Conservation (phyloP, 805 yeast genomes). For the Tetrapisispora taiwanensis region DNA sequence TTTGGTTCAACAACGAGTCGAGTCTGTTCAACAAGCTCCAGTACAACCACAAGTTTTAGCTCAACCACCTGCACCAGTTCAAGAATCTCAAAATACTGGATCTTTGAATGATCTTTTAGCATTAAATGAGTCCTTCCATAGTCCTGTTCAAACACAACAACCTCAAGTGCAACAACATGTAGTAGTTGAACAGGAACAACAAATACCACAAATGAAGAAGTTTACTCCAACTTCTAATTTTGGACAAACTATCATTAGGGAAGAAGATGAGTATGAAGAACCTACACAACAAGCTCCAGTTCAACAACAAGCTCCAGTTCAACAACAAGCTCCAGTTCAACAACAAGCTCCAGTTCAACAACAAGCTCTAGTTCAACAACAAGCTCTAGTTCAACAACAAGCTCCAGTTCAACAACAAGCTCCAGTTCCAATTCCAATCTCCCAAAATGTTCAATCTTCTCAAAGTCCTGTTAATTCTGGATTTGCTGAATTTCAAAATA, state of each 20-base stretch:
- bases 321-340: constrained; percentile 9
- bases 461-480: constrained; percentile 13
- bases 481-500: constrained; percentile 6
- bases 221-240: constrained; percentile 80
- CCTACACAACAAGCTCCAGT: constrained; percentile 14
- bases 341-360: constrained; percentile 6
- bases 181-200: background rate
- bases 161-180: constrained; percentile 3
- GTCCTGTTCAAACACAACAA: constrained; percentile 23
- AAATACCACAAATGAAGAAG: constrained; percentile 26
- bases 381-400: background rate
- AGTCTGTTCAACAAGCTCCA: constrained; percentile 5
- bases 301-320: constrained; percentile 4
- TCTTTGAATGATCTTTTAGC: constrained; percentile 60
- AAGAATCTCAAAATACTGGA: constrained; percentile 30
- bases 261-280: constrained; percentile 25
- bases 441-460: background rate
- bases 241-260: constrained; percentile 59
- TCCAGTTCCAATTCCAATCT: background rate
- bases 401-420: background rate
- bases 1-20: constrained; percentile 7
- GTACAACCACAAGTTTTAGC: too few relatives aligned
- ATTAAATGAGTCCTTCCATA: constrained; percentile 43
- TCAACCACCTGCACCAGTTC: background rate
- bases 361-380: constrained; percentile 6